Evolutionary conservation across 2,329 filamentous ascomycete species (phyloP).

Genomic region (Orbilia oligospora): DNA sequence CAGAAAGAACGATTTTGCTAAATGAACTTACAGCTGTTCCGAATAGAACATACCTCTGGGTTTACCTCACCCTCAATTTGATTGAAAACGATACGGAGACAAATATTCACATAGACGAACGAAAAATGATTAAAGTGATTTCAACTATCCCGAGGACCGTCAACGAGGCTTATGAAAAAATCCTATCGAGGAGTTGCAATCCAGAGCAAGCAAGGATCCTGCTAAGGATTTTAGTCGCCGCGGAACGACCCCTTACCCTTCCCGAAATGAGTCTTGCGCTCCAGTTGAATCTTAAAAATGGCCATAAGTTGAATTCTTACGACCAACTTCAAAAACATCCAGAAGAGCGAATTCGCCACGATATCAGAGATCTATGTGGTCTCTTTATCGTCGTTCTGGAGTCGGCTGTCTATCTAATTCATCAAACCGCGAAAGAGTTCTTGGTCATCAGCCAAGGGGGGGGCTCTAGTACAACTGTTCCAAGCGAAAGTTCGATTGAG

Average conservation of each 20-base stretch:
- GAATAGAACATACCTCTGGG: no score
- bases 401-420: slow-evolving; percentile 42
- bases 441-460: slow-evolving; percentile 60
- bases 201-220: no score
- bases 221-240: no score
- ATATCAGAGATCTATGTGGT: slow-evolving; percentile 65
- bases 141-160: slow-evolving; percentile 65
- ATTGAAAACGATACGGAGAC: slow-evolving; percentile 63
- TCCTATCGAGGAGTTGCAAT: no score
- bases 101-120: slow-evolving; percentile 61
- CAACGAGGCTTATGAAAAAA: no score
- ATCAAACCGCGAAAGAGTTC: slow-evolving; percentile 68
- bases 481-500: neutral
- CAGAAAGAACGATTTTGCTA: slow-evolving; percentile 55
- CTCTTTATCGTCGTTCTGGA: slow-evolving; percentile 67
- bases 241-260: slow-evolving; percentile 66
- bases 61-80: slow-evolving; percentile 66
- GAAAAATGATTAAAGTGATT: slow-evolving; percentile 40
- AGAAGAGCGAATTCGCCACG: slow-evolving; percentile 53
- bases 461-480: neutral
- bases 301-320: slow-evolving; percentile 27
- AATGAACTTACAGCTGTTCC: slow-evolving; percentile 56
- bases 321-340: slow-evolving; percentile 39
- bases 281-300: slow-evolving; percentile 59
- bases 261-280: slow-evolving; percentile 65